Percentiles rank a stretch among this genome's conserved stretches.
These are phyloP conservation scores for Exophiala alcalophila DNA, from an alignment of 2,329 filamentous ascomycete genomes.

Conservation along the genomic window DNA sequence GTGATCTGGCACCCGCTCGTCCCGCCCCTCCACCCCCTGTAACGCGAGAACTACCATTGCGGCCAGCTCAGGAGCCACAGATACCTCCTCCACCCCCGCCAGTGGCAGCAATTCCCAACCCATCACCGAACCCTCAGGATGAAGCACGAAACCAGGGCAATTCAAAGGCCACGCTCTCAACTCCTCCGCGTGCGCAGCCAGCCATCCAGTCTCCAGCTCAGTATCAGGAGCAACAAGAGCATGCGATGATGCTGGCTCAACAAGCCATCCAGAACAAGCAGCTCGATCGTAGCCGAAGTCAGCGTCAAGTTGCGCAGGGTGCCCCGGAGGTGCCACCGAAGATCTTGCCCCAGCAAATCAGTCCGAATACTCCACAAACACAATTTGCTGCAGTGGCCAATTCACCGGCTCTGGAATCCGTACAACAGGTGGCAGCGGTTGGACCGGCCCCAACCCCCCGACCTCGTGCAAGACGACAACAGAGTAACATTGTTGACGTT, in stretches of 20 bases:
- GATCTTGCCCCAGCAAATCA: slow-evolving; percentile 26
- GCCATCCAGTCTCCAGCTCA: slow-evolving; percentile 41
- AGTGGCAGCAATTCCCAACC: slow-evolving; percentile 49
- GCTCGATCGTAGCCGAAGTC: slow-evolving; percentile 70
- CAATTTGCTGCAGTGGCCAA: slow-evolving; percentile 40
- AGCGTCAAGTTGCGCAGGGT: slow-evolving; percentile 58
- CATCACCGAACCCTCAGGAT: slow-evolving; percentile 60
- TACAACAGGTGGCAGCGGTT: slow-evolving; percentile 40
- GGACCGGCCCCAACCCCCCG: slow-evolving; percentile 51
- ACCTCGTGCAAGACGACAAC: slow-evolving; percentile 68
- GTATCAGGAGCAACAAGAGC: slow-evolving; percentile 72
- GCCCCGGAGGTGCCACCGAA: slow-evolving; percentile 46
- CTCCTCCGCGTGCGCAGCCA: slow-evolving; percentile 19
- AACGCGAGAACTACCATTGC: slow-evolving; percentile 16
- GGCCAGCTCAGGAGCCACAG: slow-evolving; percentile 14
- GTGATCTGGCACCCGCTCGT: slow-evolving; percentile 41
- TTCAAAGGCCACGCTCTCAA: slow-evolving; percentile 43
- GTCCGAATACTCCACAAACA: slow-evolving; percentile 35
- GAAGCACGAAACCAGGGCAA: slow-evolving; percentile 68
- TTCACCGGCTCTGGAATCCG: slow-evolving; percentile 37
- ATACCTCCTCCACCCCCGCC: slow-evolving; percentile 11
- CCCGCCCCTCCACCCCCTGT: slow-evolving; percentile 37
- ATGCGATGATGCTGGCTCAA: slow-evolving; percentile 75
- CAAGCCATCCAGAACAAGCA: slow-evolving; percentile 69
- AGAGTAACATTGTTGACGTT: slow-evolving; percentile 78